Percentiles rank a stretch among this genome's conserved stretches.
These are phyloP conservation scores for Ceratocystis diversiconidia DNA, from an alignment of 2,329 filamentous ascomycete species.

Conservation along the genomic window DNA sequence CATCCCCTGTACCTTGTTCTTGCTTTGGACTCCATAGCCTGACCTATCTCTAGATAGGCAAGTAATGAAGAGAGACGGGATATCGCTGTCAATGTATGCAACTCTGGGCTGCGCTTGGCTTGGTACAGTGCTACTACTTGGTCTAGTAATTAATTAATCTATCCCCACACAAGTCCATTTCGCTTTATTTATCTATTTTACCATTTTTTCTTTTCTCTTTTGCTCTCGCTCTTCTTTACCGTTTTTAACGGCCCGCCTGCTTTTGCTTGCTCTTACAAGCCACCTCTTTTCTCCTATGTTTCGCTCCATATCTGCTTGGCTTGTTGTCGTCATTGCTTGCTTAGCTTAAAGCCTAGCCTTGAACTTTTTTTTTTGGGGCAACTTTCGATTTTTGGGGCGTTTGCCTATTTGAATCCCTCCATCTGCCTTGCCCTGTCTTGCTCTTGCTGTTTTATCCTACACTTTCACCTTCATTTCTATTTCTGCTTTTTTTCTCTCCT, in stretches of 20 bases:
- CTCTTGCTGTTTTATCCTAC: conserved; percentile 17
- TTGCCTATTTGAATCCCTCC: conserved; percentile 6
- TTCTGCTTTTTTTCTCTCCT: conserved; percentile 11
- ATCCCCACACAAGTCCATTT: neutral
- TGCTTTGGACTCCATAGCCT: too few species aligned
- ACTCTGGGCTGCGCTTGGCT: too few species aligned
- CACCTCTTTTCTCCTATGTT: neutral
- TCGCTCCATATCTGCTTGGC: neutral
- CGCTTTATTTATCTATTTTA: conserved; percentile 11
- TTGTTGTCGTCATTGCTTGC: conserved; percentile 10
- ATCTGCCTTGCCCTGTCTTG: conserved; percentile 15
- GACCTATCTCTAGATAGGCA: too few species aligned
- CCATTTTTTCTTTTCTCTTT: neutral
- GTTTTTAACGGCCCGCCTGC: neutral
- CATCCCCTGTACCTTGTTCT: too few species aligned
- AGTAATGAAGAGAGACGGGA: too few species aligned
- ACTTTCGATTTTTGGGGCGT: neutral
- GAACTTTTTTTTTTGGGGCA: neutral
- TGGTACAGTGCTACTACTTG: too few species aligned
- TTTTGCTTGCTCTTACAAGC: conserved; percentile 6
- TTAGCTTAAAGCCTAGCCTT: neutral
- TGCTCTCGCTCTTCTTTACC: neutral
- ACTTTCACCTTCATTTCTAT: conserved; percentile 16
- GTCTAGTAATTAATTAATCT: too few species aligned
- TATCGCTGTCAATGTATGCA: too few species aligned